Conservation (phyloP, 495 filamentous ascomycete genomes). For the Chaetomium tenue region DNA sequence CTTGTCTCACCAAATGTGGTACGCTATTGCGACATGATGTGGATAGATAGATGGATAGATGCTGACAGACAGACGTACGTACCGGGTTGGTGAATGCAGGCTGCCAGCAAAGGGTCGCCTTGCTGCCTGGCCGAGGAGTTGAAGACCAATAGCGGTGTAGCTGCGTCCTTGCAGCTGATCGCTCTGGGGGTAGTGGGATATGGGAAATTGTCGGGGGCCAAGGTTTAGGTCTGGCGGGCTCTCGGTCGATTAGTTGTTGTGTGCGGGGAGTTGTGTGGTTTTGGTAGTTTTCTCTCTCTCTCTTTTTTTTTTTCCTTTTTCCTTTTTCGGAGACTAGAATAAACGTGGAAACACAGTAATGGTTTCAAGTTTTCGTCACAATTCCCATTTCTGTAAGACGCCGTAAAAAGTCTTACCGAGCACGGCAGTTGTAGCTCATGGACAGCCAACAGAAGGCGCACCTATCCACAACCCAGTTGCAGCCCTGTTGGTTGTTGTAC, state of each 20-base stretch:
- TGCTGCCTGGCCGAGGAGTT: conserved; percentile 23
- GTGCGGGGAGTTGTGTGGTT: neutral
- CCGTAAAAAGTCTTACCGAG: neutral
- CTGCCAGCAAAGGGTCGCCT: conserved; percentile 21
- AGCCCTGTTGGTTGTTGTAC: neutral
- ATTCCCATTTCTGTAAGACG: neutral
- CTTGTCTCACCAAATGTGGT: neutral
- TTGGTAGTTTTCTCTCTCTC: neutral
- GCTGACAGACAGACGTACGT: conserved; percentile 26
- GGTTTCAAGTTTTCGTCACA: neutral
- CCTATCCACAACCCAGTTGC: conserved; percentile 2
- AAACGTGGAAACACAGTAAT: neutral
- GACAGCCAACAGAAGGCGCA: neutral
- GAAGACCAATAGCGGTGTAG: conserved; percentile 28
- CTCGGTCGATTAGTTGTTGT: neutral
- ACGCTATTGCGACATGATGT: neutral
- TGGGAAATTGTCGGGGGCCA: neutral
- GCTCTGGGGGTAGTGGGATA: neutral
- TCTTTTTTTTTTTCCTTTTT: neutral
- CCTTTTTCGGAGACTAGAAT: neutral
- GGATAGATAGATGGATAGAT: no score
- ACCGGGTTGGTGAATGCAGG: conserved; percentile 19
- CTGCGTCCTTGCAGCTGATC: conserved; percentile 12
- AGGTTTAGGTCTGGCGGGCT: neutral
- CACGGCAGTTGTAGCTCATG: neutral